phyloP scores from a whole-genome alignment of 371 early-diverging fungal species.

The Vairimorpha apis region DNA sequence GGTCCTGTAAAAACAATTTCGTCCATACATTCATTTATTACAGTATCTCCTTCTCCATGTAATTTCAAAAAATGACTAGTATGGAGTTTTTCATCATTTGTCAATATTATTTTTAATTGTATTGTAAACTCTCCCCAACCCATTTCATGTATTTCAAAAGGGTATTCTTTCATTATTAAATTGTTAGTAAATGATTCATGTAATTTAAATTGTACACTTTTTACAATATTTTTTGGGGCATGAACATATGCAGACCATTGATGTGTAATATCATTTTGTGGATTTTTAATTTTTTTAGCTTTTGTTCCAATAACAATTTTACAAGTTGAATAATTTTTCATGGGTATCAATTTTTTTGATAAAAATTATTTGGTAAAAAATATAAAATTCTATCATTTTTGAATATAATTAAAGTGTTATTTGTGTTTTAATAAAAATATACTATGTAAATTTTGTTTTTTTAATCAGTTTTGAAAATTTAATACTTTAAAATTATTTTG shows the following conservation, averaged over 20 bases:
- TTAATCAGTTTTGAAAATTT: too few relatives aligned
- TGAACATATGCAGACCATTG: slow-evolving; percentile 71
- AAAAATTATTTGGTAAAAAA: neutral
- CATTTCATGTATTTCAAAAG: slow-evolving; percentile 81
- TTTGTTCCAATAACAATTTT: slow-evolving; percentile 41
- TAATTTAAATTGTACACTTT: slow-evolving; percentile 76
- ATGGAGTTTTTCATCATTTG: slow-evolving; percentile 44
- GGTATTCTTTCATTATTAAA: slow-evolving; percentile 72
- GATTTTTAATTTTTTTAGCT: slow-evolving; percentile 28
- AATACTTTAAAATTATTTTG: neutral
- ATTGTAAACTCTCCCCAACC: slow-evolving; percentile 98
- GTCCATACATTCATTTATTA: slow-evolving; percentile 46
- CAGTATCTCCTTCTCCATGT: slow-evolving; percentile 35
- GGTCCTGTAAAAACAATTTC: slow-evolving; percentile 43
- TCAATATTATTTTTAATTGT: slow-evolving; percentile 69
- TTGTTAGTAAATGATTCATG: slow-evolving; percentile 87
- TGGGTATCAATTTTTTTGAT: neutral
- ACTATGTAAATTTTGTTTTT: too few relatives aligned
- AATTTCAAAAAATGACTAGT: slow-evolving; percentile 50
- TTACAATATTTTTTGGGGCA: slow-evolving; percentile 74
- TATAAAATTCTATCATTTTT: too few relatives aligned
- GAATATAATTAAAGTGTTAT: too few relatives aligned
- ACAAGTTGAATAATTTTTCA: slow-evolving; percentile 38
- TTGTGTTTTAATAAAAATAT: too few relatives aligned
- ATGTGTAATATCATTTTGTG: slow-evolving; percentile 64